phyloP scores from a whole-genome alignment of 2,329 filamentous ascomycete genomes.

The Microcera coccophila region DNA sequence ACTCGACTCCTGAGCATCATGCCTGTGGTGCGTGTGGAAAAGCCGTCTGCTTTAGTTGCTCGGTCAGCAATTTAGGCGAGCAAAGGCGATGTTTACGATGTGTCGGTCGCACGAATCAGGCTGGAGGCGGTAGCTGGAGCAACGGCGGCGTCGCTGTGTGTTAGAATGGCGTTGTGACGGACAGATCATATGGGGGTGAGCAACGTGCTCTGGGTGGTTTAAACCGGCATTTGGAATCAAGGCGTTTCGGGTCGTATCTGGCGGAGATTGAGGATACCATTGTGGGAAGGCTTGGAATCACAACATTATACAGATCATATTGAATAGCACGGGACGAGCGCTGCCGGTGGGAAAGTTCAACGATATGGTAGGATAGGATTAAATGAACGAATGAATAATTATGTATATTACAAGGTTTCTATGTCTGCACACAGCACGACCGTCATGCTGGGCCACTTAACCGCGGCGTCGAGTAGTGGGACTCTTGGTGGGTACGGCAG shows the following conservation, averaged over 20 bases:
- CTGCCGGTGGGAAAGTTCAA: not conserved
- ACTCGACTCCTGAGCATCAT: constrained; percentile 22
- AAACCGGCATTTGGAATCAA: not conserved
- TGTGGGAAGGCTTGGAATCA: constrained; percentile 1
- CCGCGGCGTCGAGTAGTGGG: constrained; percentile 44
- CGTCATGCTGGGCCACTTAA: no score
- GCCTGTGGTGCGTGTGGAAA: constrained; percentile 51
- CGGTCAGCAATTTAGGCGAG: constrained; percentile 54
- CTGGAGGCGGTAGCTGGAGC: constrained; percentile 17
- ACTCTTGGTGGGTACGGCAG: constrained; percentile 37
- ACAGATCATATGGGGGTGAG: not conserved
- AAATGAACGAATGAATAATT: not conserved
- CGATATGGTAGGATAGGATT: not conserved
- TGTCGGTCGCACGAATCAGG: constrained; percentile 36
- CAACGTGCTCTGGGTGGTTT: not conserved
- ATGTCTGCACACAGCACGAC: no score
- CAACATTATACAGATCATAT: not conserved
- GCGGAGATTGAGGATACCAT: constrained; percentile 14
- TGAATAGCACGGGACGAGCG: not conserved
- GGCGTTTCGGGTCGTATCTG: constrained; percentile 1
- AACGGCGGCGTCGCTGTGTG: constrained; percentile 18
- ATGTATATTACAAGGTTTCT: not conserved
- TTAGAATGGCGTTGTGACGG: constrained; percentile 6
- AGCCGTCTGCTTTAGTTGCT: constrained; percentile 56
- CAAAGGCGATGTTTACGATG: constrained; percentile 52